A percentile compares a stretch with the other conserved stretches of the same genome.
Evolutionary conservation across 163 green algal genomes (phyloP).

Genomic region (Trebouxia gelatinosa): DNA sequence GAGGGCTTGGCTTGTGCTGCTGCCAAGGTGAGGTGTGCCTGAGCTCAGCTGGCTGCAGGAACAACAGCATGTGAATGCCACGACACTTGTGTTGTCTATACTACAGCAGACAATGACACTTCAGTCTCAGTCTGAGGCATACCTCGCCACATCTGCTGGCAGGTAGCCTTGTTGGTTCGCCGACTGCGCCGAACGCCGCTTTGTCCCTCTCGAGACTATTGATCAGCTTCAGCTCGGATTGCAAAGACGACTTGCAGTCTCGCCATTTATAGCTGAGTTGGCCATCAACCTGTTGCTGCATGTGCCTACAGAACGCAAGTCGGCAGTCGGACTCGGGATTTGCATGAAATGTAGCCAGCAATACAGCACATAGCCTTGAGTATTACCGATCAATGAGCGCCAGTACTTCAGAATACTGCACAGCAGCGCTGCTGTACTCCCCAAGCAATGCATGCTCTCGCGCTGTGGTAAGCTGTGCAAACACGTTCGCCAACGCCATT

Average conservation of each 20-base stretch:
- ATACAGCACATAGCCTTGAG: background rate
- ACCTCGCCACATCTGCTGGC: constrained; percentile 6
- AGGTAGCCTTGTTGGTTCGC: background rate
- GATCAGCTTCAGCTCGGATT: constrained; percentile 21
- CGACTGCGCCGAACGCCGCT: background rate
- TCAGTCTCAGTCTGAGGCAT: background rate
- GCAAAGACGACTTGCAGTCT: constrained; percentile 37
- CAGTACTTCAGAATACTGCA: constrained; percentile 62
- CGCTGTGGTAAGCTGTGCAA: constrained; percentile 47
- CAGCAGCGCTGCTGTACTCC: constrained; percentile 52
- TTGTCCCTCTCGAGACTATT: constrained; percentile 9
- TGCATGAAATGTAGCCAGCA: background rate
- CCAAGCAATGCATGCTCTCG: constrained; percentile 60
- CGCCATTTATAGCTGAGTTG: constrained; percentile 40
- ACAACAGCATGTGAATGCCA: background rate
- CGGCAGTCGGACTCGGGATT: background rate
- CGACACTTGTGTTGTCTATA: too few species aligned
- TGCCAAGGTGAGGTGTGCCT: background rate
- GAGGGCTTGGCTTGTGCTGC: background rate
- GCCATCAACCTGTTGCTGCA: constrained; percentile 29
- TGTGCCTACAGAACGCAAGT: constrained; percentile 33
- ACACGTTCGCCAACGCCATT: background rate
- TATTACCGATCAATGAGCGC: constrained; percentile 52
- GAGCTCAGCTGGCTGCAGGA: background rate
- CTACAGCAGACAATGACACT: too few species aligned